Evolutionary conservation across 2,329 filamentous ascomycete species (phyloP).

Genomic region (Claviceps quebecensis): DNA sequence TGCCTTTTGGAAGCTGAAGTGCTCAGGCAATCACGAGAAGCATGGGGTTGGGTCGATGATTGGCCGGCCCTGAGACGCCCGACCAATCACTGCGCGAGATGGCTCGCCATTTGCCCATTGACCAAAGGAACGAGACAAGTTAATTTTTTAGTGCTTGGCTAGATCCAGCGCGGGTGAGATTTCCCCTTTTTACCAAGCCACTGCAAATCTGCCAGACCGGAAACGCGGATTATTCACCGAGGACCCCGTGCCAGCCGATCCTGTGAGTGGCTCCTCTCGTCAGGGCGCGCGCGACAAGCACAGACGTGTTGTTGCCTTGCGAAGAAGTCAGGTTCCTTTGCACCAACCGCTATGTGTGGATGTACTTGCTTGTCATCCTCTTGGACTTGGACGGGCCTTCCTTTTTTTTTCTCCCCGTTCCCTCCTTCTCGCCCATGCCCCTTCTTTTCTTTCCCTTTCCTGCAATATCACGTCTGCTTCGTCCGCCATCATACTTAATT

Average conservation of each 20-base stretch:
- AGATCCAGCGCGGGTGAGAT: not conserved
- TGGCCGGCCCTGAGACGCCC: not conserved
- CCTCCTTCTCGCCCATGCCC: slow-evolving; percentile 8
- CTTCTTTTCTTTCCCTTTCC: slow-evolving; percentile 9
- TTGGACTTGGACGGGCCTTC: not conserved
- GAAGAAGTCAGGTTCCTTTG: not conserved
- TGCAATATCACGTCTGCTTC: slow-evolving; percentile 11
- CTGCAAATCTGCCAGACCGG: slow-evolving; percentile 7
- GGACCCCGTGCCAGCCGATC: not conserved
- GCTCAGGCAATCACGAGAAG: too few relatives aligned
- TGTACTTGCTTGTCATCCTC: slow-evolving; percentile 2
- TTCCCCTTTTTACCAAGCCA: slow-evolving; percentile 19
- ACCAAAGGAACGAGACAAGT: not conserved
- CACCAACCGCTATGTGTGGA: not conserved
- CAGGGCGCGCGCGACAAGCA: not conserved
- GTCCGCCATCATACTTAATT: slow-evolving; percentile 7
- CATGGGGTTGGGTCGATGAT: not conserved
- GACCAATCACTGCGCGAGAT: not conserved
- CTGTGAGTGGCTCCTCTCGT: not conserved
- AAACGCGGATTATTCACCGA: slow-evolving; percentile 4
- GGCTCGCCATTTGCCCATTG: not conserved
- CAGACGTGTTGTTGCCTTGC: not conserved
- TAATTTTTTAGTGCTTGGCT: not conserved
- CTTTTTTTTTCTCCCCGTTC: slow-evolving; percentile 5
- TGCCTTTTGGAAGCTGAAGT: too few relatives aligned